Conservation (phyloP, 2,329 filamentous ascomycete genomes). For the Aspergillus melleus region DNA sequence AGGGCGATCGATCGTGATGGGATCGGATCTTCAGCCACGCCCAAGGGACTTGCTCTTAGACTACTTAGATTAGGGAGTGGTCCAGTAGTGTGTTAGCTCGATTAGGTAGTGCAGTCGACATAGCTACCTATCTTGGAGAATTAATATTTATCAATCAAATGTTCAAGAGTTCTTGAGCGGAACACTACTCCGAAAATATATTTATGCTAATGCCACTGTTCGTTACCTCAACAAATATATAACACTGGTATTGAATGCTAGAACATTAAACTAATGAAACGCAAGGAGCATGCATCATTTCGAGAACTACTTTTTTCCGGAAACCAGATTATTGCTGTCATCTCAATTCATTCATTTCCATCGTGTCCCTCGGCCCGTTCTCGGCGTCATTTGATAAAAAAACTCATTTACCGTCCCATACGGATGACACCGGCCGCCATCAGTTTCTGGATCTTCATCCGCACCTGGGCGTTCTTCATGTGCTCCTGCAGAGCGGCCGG, state of each 20-base stretch:
- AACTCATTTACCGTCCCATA: slow-evolving; percentile 56
- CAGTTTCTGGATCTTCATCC: slow-evolving; percentile 89
- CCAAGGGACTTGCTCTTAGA: not conserved
- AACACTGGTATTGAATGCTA: not conserved
- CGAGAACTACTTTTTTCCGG: not conserved
- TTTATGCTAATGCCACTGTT: too few species aligned
- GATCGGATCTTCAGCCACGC: not conserved
- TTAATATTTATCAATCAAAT: too few species aligned
- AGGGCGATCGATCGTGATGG: not conserved
- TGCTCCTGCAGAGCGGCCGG: slow-evolving; percentile 92
- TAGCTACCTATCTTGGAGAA: too few species aligned
- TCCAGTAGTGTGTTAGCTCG: not conserved
- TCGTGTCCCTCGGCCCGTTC: slow-evolving; percentile 12
- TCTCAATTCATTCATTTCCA: slow-evolving; percentile 1
- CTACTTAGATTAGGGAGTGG: not conserved
- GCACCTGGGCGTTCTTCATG: slow-evolving; percentile 87
- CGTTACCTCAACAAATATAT: not conserved
- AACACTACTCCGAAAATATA: too few species aligned
- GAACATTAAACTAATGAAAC: slow-evolving; percentile 11
- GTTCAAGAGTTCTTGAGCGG: too few species aligned
- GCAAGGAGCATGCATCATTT: slow-evolving; percentile 12
- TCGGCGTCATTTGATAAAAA: not conserved
- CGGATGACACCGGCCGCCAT: slow-evolving; percentile 90
- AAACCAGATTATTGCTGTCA: slow-evolving; percentile 6
- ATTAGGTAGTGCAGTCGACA: too few species aligned